These are phyloP conservation scores for Eurotiales sp. DNA, from an alignment of 2,329 filamentous ascomycete species.

Conservation along the genomic window DNA sequence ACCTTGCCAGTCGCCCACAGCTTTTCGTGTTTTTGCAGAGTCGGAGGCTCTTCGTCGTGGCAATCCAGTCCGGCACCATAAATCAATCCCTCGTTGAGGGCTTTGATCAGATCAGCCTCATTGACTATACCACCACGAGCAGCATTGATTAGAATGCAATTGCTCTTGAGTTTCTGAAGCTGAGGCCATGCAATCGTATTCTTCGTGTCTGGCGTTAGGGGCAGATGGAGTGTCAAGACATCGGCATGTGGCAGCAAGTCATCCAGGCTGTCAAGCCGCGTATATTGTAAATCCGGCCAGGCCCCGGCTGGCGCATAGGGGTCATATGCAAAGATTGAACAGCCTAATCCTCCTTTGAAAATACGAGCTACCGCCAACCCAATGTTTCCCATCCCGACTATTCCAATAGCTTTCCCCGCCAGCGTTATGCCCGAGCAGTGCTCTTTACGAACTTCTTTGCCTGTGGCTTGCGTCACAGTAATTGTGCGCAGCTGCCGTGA, in stretches of 20 bases:
- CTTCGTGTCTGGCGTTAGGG: background rate
- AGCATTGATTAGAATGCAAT: constrained; percentile 47
- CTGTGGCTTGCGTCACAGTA: constrained; percentile 24
- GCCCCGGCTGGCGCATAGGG: constrained; percentile 27
- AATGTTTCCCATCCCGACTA: constrained; percentile 42
- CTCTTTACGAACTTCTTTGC: constrained; percentile 33
- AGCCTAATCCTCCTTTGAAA: constrained; percentile 35
- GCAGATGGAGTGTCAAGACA: background rate
- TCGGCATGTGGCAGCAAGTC: background rate
- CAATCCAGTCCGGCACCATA: constrained; percentile 47
- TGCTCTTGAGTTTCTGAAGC: constrained; percentile 28
- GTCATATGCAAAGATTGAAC: constrained; percentile 35
- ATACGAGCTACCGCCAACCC: constrained; percentile 35
- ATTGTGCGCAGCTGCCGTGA: constrained; percentile 33
- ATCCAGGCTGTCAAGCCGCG: background rate
- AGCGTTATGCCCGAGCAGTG: constrained; percentile 39
- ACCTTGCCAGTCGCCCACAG: background rate
- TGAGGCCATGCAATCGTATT: background rate
- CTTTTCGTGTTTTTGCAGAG: background rate
- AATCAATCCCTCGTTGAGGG: constrained; percentile 41
- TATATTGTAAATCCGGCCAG: background rate
- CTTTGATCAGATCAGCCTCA: constrained; percentile 44
- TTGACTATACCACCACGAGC: constrained; percentile 50
- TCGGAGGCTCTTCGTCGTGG: background rate
- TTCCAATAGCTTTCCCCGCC: constrained; percentile 32